A percentile compares a stretch with the other conserved stretches of the same genome.
These are phyloP conservation scores for Leccinum pallidistipes DNA, from an alignment of 1,284 basidiomycete species.

Conservation along the genomic window DNA sequence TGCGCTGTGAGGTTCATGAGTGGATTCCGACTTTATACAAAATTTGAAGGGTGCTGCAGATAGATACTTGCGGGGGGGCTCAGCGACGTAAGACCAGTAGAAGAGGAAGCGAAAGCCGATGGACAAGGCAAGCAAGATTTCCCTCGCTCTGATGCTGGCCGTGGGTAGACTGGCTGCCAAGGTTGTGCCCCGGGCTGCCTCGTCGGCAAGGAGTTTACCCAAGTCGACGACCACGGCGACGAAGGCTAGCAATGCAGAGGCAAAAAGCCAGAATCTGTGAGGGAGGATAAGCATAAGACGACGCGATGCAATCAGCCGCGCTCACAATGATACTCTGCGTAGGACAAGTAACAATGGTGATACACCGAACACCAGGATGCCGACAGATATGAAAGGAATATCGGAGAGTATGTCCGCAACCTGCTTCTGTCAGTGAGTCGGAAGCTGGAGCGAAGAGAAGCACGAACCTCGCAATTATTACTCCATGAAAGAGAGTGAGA, in stretches of 20 bases:
- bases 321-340: slow-evolving; percentile 59
- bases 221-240: slow-evolving; percentile 65
- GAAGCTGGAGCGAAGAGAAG: not conserved
- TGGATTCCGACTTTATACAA: slow-evolving; percentile 20
- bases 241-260: slow-evolving; percentile 59
- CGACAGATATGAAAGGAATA: slow-evolving; percentile 67
- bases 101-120: slow-evolving; percentile 62
- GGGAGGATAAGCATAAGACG: slow-evolving; percentile 4
- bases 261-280: slow-evolving; percentile 55
- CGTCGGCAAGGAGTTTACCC: slow-evolving; percentile 50
- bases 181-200: slow-evolving; percentile 29
- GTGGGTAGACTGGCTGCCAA: slow-evolving; percentile 25
- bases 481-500: slow-evolving; percentile 32
- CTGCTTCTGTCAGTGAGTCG: slow-evolving; percentile 38
- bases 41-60: slow-evolving; percentile 19
- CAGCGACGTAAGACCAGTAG: slow-evolving; percentile 64
- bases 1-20: slow-evolving; percentile 47
- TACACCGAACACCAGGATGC: slow-evolving; percentile 63
- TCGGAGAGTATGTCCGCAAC: slow-evolving; percentile 60
- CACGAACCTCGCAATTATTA: slow-evolving; percentile 36
- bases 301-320: slow-evolving; percentile 7
- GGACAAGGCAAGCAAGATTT: slow-evolving; percentile 58
- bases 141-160: slow-evolving; percentile 50
- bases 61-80: slow-evolving; percentile 50
- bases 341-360: slow-evolving; percentile 61